These are phyloP conservation scores for Plasmodium knowlesi DNA, from an alignment of 169 alveolate species.

Conservation along the genomic window DNA sequence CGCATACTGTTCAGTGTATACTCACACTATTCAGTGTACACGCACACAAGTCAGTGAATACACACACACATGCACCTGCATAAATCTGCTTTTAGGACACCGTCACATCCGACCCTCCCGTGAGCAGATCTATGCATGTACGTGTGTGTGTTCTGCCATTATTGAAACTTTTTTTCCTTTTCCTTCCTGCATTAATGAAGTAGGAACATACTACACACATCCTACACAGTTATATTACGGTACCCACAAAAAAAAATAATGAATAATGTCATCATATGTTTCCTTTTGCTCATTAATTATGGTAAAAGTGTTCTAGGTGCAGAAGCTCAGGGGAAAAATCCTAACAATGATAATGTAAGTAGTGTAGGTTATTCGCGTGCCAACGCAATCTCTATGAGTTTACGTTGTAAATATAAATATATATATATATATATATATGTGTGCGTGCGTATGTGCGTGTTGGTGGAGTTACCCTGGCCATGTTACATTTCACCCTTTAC, in stretches of 20 bases:
- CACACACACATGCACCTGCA: not conserved
- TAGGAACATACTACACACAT: not conserved
- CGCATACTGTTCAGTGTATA: not conserved
- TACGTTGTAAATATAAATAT: too few relatives aligned
- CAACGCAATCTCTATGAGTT: not conserved
- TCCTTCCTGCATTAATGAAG: slow-evolving; percentile 3
- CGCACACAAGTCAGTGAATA: not conserved
- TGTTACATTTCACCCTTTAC: not conserved
- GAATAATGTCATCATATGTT: slow-evolving; percentile 37
- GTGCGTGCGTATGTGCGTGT: not conserved
- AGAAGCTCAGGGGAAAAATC: not conserved
- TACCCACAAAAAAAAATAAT: slow-evolving; percentile 17
- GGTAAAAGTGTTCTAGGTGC: slow-evolving; percentile 17
- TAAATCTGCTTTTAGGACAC: not conserved
- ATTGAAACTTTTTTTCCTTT: not conserved
- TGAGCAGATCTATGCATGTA: not conserved
- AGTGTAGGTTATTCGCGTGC: not conserved
- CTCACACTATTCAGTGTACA: not conserved
- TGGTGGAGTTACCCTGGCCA: not conserved
- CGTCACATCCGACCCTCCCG: not conserved
- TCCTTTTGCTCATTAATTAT: slow-evolving; percentile 34
- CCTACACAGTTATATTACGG: not conserved
- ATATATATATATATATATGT: too few relatives aligned
- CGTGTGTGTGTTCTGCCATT: not conserved
- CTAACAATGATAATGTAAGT: slow-evolving; percentile 34